Base-by-base conservation (phyloP, 306 rosid genomes). In the Rubus idaeus region DNA sequence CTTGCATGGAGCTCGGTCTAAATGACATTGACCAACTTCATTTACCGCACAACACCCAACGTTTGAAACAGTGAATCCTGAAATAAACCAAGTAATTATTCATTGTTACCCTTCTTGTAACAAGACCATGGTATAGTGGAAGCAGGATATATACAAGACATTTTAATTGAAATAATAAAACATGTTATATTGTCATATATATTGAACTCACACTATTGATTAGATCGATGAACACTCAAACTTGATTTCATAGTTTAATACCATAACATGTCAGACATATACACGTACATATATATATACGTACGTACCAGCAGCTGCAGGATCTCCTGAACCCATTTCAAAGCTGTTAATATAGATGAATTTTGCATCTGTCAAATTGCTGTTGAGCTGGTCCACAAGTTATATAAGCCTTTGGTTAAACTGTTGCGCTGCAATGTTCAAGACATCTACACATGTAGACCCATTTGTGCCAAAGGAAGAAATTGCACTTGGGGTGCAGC, bases 351-450 rank as follows among this genome's bases (percentile, higher is more conserved):
- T 44, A 17, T 76, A 80, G 77, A 78, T 87, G 45, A 87, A 86
- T 18, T 81, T 81, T 39, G 98, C 69, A 53, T 80, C 77, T 23
- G 70, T 2, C 0, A 79, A 26, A 6, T 83, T 65, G 14, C 21
- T 2, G 51, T 90, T 94, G 40, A 84, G 79, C 9, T 67, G 13
- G 57, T 78, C 73, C 46, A 88, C 89, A 6, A 81, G 73, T 10
- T 61, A 17, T 77, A 17, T 80, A 41, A 94, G 86, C 68, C 64
- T 75, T 3, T 20, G 14, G 56, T 90, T 94, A 40, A 90, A 91
- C 44, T 80, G 17, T 35, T 44, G 46, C 18, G 56, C 82, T 8
- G 91, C 85, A 6, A 20, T 2, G 73, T 68, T 89, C 66, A 87
- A 71, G 2, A 51, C 30, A 0, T 82, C 72, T 5, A 84, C 90